These are phyloP conservation scores for Ceratocystis eucalypticola DNA, from an alignment of 2,329 filamentous ascomycete genomes.

Conservation along the genomic window DNA sequence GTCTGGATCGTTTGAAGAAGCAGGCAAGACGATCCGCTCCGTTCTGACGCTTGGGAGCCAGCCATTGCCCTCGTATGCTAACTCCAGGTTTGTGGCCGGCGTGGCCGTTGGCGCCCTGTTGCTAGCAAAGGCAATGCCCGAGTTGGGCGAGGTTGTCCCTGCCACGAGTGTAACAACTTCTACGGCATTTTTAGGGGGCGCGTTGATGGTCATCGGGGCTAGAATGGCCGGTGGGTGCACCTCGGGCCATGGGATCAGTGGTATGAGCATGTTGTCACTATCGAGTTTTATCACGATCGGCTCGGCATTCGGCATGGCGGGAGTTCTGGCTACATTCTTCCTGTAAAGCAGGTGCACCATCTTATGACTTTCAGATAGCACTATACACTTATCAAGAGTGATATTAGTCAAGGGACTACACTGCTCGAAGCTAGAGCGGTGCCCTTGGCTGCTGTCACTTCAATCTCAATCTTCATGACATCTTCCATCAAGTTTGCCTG, in stretches of 20 bases:
- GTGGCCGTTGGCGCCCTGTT: conserved; percentile 35
- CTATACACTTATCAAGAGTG: not conserved
- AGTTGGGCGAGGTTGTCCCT: conserved; percentile 23
- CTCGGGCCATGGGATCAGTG: conserved; percentile 55
- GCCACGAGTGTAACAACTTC: conserved; percentile 26
- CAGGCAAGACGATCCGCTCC: conserved; percentile 41
- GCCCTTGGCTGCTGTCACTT: conserved; percentile 28
- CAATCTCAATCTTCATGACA: conserved; percentile 33
- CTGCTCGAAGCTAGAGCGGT: not conserved
- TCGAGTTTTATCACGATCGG: conserved; percentile 50
- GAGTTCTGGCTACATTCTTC: conserved; percentile 22
- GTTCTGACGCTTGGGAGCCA: conserved; percentile 25
- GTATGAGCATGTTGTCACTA: conserved; percentile 46
- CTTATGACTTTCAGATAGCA: not conserved
- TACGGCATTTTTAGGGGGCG: conserved; percentile 39
- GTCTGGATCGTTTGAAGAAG: conserved; percentile 48
- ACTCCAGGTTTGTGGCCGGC: conserved; percentile 40
- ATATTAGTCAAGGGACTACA: not conserved
- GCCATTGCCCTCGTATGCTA: conserved; percentile 28
- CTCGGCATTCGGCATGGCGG: conserved; percentile 42
- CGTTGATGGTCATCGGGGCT: conserved; percentile 44
- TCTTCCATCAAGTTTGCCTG: conserved; percentile 39
- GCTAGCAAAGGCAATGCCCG: conserved; percentile 23
- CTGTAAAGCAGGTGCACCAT: conserved; percentile 14
- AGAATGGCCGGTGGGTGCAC: conserved; percentile 54